Evolutionary conservation across 768 basidiomycete species (phyloP), one percentile per base, ranked within the genome.

Genomic region (Hebeloma cylindrosporum): DNA sequence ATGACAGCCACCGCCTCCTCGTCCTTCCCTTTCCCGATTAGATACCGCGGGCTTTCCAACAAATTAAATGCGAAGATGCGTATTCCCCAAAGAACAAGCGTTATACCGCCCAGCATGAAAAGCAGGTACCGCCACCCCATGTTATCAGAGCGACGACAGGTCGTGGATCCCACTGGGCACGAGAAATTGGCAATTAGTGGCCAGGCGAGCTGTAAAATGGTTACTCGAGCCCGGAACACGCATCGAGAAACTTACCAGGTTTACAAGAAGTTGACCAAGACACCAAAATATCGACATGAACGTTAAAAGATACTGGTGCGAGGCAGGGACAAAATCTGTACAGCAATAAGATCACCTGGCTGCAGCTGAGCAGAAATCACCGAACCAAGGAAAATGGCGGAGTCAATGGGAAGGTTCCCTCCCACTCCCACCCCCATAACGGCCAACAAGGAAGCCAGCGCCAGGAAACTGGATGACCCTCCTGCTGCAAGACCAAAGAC

Each of bases 241-340:
- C 17, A 28, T 41, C 14, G 29, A 32, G 18, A 40, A 26, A 47
- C 48, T 23, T 43, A 69, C 67, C 41, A 72, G 48, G 44, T 66
- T 70, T 17, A 79, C 82, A 36, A 84, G 57, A 0, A 87, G 70
- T 57, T 86, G 85, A 1, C 85, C 85, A n/a, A 88, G 69, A n/a
- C 82, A 82, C 86, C 86, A 88, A 76, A 81, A 88, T 37, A 87
- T 73, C 0, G 84, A 85, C 44, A 88, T 72, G 17, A 88, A 67
- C 0, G 85, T 87, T 31, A 88, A 66, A 1, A 88, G 68, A 53
- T 84, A 88, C 52, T 88, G 86, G 51, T 87, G 83, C 1, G 78
- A 76, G 1, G 79, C 76, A 0, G 85, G 85, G 2, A 83, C 59
- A 50, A 85, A 82, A 53, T 88, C 83, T 80, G 37, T n/a, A 14